Evolutionary conservation across 139 green algal species (phyloP), one percentile per base, ranked within the genome.

Genomic region (Picochlorum sp.): DNA sequence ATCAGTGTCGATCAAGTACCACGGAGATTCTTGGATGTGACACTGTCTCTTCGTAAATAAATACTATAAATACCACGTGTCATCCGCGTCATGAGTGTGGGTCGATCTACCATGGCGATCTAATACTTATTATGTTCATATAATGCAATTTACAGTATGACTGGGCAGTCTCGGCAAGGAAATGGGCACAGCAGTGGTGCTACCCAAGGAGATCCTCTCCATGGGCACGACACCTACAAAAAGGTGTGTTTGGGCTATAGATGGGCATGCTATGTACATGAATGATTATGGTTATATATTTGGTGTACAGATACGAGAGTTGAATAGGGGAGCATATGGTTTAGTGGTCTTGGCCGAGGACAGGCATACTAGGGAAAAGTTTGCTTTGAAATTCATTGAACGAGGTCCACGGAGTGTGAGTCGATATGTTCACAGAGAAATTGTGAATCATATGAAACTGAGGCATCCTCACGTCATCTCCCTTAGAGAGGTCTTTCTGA

Each of bases 401-500:
- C 66, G 71, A 16, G 71, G 71, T 6, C 60, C 69, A 21, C 47
- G n/a, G 47, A 54, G 47, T 54, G 47, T 54, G 18, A 54, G 56
- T 20, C 56, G 56, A 20, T 62, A 62, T 45, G 56, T 62, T 62
- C 56, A 62, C 0, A 44, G 56, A 28, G 56, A 62, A 73, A 96
- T 99, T 31, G 63, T 95, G 31, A 99, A 98, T 69, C 93, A 99
- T 68, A 79, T 92, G 10, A 81, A 69, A 23, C 79, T 99, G 13
- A 80, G 88, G 24, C 93, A 99, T 70, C 93, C 93, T 0, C 95
- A 99, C 78, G 90, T 98, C 41, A 85, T 98, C 9, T 86, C 75
- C 67, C 96, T 87, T 72, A 89, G 91, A 57, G 90, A 96, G 78
- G 79, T 83, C 20, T 86, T 85, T 47, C 62, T 88, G 37, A 88